Evolutionary conservation across 352 stramenopile species (phyloP).

Genomic region (Blastocystis sp.): DNA sequence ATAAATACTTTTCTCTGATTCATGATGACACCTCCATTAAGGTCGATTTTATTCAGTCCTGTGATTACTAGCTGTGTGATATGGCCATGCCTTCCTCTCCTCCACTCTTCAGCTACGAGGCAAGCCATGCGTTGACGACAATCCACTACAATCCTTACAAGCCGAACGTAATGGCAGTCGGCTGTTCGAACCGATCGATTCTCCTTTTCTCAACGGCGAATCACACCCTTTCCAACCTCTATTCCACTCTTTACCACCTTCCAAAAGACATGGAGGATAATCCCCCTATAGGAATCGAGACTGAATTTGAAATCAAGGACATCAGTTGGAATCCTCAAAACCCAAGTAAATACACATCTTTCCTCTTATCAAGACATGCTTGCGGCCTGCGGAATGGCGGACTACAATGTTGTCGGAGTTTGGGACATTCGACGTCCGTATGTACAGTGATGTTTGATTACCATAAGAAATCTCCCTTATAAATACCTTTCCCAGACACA

Average conservation of each 20-base stretch:
- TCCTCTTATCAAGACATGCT: background rate
- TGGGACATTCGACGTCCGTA: constrained; percentile 49
- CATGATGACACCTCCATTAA: background rate
- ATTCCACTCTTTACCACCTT: background rate
- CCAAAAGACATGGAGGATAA: background rate
- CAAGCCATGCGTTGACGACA: background rate
- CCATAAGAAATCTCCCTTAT: background rate
- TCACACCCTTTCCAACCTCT: background rate
- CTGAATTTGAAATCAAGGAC: constrained; percentile 22
- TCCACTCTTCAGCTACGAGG: background rate
- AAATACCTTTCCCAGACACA: background rate
- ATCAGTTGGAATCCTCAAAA: constrained; percentile 41
- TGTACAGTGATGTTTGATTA: background rate
- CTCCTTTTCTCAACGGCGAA: background rate
- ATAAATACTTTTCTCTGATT: background rate
- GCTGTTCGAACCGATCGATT: constrained; percentile 18
- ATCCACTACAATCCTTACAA: constrained; percentile 51
- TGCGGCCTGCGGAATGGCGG: background rate
- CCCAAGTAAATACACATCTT: background rate
- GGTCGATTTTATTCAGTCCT: background rate
- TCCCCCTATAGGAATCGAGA: background rate
- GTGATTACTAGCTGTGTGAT: background rate
- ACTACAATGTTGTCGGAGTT: background rate
- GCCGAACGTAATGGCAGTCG: background rate
- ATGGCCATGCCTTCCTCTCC: background rate